phyloP scores from a whole-genome alignment of 1,139 yeast species.

The Wickerhamiella pararugosa region DNA sequence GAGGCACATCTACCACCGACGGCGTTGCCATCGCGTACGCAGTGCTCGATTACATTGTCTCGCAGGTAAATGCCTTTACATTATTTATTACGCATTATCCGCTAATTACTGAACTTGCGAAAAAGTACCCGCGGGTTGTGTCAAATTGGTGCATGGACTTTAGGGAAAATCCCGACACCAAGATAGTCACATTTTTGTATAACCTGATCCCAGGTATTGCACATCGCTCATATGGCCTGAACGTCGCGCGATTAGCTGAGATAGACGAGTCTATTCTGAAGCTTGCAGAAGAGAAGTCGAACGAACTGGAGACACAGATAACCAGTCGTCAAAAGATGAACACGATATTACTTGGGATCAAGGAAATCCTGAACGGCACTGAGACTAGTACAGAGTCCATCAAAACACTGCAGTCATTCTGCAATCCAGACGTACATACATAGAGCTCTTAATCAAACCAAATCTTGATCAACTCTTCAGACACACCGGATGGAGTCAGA shows the following conservation, averaged over 20 bases:
- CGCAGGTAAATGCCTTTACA: slow-evolving; percentile 16
- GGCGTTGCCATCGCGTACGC: slow-evolving; percentile 81
- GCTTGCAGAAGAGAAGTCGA: slow-evolving; percentile 29
- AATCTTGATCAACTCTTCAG: slow-evolving; percentile 92
- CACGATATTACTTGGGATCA: not conserved
- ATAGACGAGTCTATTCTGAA: slow-evolving; percentile 37
- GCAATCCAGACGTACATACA: not conserved
- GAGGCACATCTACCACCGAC: slow-evolving; percentile 80
- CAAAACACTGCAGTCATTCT: not conserved
- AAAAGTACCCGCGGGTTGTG: slow-evolving; percentile 6
- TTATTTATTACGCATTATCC: slow-evolving; percentile 18
- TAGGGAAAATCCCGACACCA: slow-evolving; percentile 10
- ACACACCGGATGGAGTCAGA: slow-evolving; percentile 90
- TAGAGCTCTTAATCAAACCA: slow-evolving; percentile 63
- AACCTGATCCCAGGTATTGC: slow-evolving; percentile 45
- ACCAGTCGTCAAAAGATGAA: not conserved
- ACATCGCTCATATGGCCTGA: slow-evolving; percentile 56
- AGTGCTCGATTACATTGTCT: slow-evolving; percentile 48
- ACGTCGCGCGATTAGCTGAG: slow-evolving; percentile 61
- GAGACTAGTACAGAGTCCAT: not conserved
- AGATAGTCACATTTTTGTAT: slow-evolving; percentile 38
- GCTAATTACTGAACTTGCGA: slow-evolving; percentile 12
- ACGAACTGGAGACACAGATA: slow-evolving; percentile 13
- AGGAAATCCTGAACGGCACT: not conserved
- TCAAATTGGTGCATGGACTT: slow-evolving; percentile 17